Percentiles rank a stretch among this genome's conserved stretches.
These are phyloP conservation scores for Aspergillus indologenus DNA, from an alignment of 495 filamentous ascomycete genomes.

Conservation along the genomic window DNA sequence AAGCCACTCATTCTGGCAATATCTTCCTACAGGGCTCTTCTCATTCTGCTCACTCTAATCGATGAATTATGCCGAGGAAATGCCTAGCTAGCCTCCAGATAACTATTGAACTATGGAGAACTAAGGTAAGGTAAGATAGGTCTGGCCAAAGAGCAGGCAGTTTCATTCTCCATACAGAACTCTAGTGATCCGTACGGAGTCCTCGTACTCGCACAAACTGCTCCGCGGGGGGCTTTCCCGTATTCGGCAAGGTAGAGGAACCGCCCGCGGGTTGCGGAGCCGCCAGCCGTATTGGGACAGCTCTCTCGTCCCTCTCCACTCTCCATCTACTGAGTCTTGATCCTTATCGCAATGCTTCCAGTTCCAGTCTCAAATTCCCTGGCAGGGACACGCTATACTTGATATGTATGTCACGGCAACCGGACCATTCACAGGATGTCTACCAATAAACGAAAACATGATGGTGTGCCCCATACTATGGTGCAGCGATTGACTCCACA, in stretches of 20 bases:
- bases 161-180: too few species aligned
- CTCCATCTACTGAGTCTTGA: not conserved
- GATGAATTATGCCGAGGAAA: too few species aligned
- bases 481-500: conserved; percentile 1
- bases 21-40: too few species aligned
- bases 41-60: too few species aligned
- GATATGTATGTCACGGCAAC: not conserved
- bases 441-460: not conserved
- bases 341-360: not conserved
- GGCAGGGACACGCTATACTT: not conserved
- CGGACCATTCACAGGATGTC: not conserved
- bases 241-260: not conserved
- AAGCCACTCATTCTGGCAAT: too few species aligned
- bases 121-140: too few species aligned
- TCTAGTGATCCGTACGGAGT: too few species aligned
- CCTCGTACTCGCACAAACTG: too few species aligned
- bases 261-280: not conserved
- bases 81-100: too few species aligned
- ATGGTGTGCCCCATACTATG: not conserved
- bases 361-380: not conserved
- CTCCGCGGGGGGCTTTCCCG: not conserved
- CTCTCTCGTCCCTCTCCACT: not conserved
- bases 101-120: too few species aligned
- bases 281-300: not conserved
- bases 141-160: too few species aligned